phyloP scores from a whole-genome alignment of 345 rosid species.

The Noccaea bulbosa region DNA sequence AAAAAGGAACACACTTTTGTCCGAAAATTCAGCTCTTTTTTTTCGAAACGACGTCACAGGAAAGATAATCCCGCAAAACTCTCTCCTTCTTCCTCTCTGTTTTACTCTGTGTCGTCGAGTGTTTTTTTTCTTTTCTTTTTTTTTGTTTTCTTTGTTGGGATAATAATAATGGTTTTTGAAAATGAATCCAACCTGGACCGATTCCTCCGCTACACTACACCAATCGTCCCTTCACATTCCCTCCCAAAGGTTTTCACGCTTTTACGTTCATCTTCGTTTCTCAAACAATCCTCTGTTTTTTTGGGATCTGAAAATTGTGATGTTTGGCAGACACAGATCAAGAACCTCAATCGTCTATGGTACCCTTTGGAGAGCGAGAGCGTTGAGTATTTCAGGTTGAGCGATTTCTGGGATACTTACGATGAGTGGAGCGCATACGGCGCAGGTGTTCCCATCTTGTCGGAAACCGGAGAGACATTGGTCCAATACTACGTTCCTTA shows the following conservation, averaged over 20 bases:
- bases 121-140: too few relatives aligned
- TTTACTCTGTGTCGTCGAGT: constrained; percentile 26
- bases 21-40: constrained; percentile 17
- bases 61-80: constrained; percentile 31
- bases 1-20: constrained; percentile 22
- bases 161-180: constrained; percentile 25
- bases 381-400: constrained; percentile 76
- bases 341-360: constrained; percentile 79
- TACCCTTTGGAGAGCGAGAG: constrained; percentile 78
- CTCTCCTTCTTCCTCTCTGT: constrained; percentile 28
- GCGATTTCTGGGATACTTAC: constrained; percentile 82
- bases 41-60: constrained; percentile 16
- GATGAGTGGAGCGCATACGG: constrained; percentile 99
- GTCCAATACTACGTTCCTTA: constrained; percentile 97
- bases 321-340: constrained; percentile 69
- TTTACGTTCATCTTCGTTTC: constrained; percentile 18
- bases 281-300: constrained; percentile 4
- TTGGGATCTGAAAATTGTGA: neutral
- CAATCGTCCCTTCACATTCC: constrained; percentile 30
- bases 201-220: constrained; percentile 39
- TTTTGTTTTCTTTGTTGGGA: neutral
- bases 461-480: constrained; percentile 65
- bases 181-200: constrained; percentile 43
- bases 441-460: constrained; percentile 82
- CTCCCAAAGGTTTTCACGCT: constrained; percentile 38